phyloP scores from a whole-genome alignment of 2,329 filamentous ascomycete species.

The Teratosphaeria gauchensis region DNA sequence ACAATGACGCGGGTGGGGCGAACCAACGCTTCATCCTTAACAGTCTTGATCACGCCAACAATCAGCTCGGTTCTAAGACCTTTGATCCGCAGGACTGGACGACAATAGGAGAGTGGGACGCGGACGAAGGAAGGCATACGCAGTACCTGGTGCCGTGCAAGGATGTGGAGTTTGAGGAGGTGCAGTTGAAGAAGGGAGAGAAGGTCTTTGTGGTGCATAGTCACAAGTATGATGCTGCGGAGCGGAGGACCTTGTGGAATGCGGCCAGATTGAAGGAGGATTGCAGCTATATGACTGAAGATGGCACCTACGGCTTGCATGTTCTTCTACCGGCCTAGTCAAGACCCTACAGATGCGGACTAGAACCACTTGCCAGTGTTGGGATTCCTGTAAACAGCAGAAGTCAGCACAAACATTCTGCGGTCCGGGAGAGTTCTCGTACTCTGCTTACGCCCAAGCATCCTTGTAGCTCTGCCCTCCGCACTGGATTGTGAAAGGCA shows the following conservation, averaged over 20 bases:
- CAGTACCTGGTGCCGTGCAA: not conserved
- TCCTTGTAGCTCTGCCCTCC: not conserved
- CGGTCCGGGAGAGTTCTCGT: not conserved
- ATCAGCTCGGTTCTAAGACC: not conserved
- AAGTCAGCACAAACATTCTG: not conserved
- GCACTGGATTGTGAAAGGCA: not conserved
- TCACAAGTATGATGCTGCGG: not conserved
- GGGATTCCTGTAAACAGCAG: not conserved
- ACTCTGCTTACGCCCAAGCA: not conserved
- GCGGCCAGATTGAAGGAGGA: not conserved
- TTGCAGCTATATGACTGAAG: not conserved
- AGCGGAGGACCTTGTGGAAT: not conserved
- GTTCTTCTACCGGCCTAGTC: not conserved
- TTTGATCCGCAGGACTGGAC: not conserved
- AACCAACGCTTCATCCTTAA: slow-evolving; percentile 1
- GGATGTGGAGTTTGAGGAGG: not conserved
- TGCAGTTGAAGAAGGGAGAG: not conserved
- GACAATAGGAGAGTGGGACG: not conserved
- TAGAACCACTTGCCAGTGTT: not conserved
- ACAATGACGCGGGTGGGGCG: not conserved
- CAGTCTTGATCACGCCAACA: not conserved
- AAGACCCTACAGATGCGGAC: not conserved
- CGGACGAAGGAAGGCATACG: not conserved
- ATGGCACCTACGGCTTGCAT: not conserved
- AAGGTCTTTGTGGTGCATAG: not conserved